Evolutionary conservation across 2,329 filamentous ascomycete genomes (phyloP).

Genomic region (Stachybotrys chlorohalonatus): DNA sequence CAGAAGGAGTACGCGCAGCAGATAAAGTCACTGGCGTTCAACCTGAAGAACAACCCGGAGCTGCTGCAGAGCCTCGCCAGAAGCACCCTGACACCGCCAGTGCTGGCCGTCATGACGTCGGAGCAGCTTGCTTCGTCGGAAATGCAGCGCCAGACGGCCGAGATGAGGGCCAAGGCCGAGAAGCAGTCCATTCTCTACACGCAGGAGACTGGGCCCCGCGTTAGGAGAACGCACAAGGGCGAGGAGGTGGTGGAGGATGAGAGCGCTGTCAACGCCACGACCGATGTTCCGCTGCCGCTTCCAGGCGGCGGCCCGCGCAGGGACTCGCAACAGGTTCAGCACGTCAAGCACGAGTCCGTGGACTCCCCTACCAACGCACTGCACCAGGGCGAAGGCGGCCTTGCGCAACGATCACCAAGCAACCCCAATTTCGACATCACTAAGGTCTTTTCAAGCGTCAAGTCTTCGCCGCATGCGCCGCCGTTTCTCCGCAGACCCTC

Average conservation of each 20-base stretch:
- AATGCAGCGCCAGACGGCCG: constrained; percentile 66
- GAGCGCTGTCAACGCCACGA: constrained; percentile 23
- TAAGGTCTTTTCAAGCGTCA: constrained; percentile 75
- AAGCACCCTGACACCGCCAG: constrained; percentile 60
- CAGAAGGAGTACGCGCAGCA: constrained; percentile 49
- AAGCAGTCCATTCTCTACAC: constrained; percentile 79
- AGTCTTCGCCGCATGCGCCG: constrained; percentile 54
- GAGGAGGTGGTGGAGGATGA: constrained; percentile 84
- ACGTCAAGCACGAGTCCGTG: constrained; percentile 26
- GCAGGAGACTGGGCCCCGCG: constrained; percentile 60
- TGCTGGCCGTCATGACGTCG: constrained; percentile 77
- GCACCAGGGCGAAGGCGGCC: constrained; percentile 28
- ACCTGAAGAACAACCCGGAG: constrained; percentile 80
- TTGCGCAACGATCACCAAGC: constrained; percentile 43
- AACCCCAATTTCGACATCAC: constrained; percentile 69
- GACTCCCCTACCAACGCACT: constrained; percentile 21
- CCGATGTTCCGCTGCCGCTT: constrained; percentile 22
- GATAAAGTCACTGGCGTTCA: constrained; percentile 70
- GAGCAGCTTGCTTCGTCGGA: constrained; percentile 92
- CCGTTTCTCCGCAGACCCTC: constrained; percentile 37
- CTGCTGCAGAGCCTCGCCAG: constrained; percentile 69
- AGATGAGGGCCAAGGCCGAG: constrained; percentile 68
- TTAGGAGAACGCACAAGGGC: constrained; percentile 88
- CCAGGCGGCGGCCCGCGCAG: constrained; percentile 5
- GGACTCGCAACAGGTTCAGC: constrained; percentile 10